Evolutionary conservation across 78 protist species (phyloP).

Genomic region (Chrysochromulina tobinii): DNA sequence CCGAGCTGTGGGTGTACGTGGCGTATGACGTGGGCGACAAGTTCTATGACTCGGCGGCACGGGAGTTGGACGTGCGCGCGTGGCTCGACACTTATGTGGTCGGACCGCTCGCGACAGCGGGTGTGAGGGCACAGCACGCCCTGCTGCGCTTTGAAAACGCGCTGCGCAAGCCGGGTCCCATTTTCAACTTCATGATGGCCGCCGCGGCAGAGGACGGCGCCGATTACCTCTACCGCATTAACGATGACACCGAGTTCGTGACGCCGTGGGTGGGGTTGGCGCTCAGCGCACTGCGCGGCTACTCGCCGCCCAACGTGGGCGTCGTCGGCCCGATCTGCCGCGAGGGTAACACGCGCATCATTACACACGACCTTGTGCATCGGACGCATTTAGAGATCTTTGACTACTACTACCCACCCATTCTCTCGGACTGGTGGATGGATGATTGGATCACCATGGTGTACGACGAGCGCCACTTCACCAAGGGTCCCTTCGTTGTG

Average conservation of each 20-base stretch:
- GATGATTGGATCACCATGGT: background rate
- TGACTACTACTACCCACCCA: background rate
- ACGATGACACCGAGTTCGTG: background rate
- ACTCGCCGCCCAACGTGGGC: background rate
- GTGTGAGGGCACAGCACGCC: too few relatives aligned
- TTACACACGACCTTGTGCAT: background rate
- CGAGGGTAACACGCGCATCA: background rate
- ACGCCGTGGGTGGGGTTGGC: background rate
- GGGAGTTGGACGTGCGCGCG: too few relatives aligned
- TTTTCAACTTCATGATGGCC: slow-evolving; percentile 14
- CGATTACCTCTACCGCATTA: background rate
- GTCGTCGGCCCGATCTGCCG: background rate
- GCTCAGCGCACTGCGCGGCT: background rate
- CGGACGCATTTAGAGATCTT: background rate
- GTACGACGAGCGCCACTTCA: background rate
- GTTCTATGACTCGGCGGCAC: too few relatives aligned
- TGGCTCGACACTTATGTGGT: too few relatives aligned
- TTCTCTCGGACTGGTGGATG: slow-evolving; percentile 1
- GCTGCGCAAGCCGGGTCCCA: slow-evolving; percentile 24
- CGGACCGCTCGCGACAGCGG: too few relatives aligned
- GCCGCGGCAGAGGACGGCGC: background rate
- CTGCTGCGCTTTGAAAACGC: background rate
- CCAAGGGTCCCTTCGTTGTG: background rate
- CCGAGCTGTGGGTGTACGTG: too few relatives aligned
- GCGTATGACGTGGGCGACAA: too few relatives aligned